Conservation (phyloP, 1,139 yeast genomes). For the Suhomyces anneliseae region DNA sequence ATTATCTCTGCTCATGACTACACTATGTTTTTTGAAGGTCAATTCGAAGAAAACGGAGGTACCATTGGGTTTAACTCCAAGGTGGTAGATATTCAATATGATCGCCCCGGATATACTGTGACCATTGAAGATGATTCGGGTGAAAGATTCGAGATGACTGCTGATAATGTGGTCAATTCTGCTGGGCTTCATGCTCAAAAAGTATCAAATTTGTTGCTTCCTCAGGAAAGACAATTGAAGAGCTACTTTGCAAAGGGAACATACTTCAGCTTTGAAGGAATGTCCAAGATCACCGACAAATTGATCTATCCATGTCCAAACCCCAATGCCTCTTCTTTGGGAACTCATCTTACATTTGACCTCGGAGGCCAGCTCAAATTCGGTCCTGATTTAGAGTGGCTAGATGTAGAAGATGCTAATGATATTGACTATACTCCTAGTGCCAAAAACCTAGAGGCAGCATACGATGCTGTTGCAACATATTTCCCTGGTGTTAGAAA, state of each 20-base stretch:
- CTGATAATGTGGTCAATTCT: conserved; percentile 65
- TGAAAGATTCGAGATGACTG: conserved; percentile 45
- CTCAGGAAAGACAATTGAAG: conserved; percentile 55
- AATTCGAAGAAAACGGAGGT: conserved; percentile 56
- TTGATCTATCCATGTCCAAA: conserved; percentile 80
- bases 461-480: conserved; percentile 55
- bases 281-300: conserved; percentile 28
- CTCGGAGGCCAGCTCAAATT: conserved; percentile 77
- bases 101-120: conserved; percentile 26
- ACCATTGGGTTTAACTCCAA: conserved; percentile 64
- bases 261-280: conserved; percentile 52
- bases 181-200: conserved; percentile 78
- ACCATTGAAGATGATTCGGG: conserved; percentile 33
- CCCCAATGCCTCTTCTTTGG: conserved; percentile 70
- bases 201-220: conserved; percentile 68
- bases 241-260: conserved; percentile 82
- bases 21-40: conserved; percentile 57
- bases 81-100: conserved; percentile 46
- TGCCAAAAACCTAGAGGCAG: conserved; percentile 49
- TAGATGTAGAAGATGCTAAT: conserved; percentile 36
- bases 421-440: conserved; percentile 51
- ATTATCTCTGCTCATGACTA: conserved; percentile 80
- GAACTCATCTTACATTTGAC: conserved; percentile 84
- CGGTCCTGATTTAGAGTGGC: conserved; percentile 92
- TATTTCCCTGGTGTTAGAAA: conserved; percentile 62